phyloP scores from a whole-genome alignment of 1,139 yeast species.

The Suhomyces panamericanus region DNA sequence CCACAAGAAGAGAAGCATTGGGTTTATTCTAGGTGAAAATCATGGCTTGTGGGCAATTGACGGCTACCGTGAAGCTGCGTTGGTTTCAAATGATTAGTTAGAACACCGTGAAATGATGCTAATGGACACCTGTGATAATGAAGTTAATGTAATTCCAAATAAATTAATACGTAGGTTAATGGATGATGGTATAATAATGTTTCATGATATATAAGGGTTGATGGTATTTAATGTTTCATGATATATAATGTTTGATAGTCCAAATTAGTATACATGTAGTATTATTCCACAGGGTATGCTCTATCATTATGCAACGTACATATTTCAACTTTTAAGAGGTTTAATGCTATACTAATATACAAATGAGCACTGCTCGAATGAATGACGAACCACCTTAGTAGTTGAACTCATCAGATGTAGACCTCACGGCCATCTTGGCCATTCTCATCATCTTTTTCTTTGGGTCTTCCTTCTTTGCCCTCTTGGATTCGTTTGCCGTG shows the following conservation, averaged over 20 bases:
- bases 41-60: slow-evolving; percentile 70
- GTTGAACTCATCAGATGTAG: slow-evolving; percentile 73
- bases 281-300: too few relatives aligned
- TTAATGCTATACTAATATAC: slow-evolving; percentile 1
- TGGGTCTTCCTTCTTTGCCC: slow-evolving; percentile 57
- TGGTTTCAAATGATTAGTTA: not conserved
- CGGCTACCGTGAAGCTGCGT: slow-evolving; percentile 11
- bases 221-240: too few relatives aligned
- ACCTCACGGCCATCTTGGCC: slow-evolving; percentile 70
- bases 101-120: too few relatives aligned
- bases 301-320: too few relatives aligned
- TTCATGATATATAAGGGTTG: too few relatives aligned
- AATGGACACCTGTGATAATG: not conserved
- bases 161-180: too few relatives aligned
- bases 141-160: too few relatives aligned
- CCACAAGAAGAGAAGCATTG: slow-evolving; percentile 41
- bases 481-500: slow-evolving; percentile 24
- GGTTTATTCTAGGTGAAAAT: slow-evolving; percentile 69
- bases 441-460: slow-evolving; percentile 71
- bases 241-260: too few relatives aligned
- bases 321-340: not conserved
- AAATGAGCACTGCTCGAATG: slow-evolving; percentile 1
- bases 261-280: too few relatives aligned
- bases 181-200: too few relatives aligned
- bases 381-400: slow-evolving; percentile 26